These are phyloP conservation scores for Megacollybia platyphylla DNA, from an alignment of 1,284 basidiomycete genomes.

Conservation along the genomic window DNA sequence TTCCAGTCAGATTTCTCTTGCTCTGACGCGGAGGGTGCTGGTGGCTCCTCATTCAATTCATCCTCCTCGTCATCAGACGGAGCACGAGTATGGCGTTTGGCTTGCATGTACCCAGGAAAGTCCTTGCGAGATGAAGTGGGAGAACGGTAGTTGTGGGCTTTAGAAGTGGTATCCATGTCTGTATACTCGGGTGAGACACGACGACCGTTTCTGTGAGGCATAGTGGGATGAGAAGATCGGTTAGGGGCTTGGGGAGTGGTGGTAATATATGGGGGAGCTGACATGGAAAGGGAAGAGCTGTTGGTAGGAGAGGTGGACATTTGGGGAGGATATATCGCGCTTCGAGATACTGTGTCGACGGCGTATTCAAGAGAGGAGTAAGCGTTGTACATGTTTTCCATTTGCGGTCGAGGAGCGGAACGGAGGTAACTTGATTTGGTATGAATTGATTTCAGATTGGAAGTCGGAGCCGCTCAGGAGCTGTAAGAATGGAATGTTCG, in stretches of 20 bases:
- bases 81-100: conserved; percentile 19
- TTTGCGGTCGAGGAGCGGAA: not conserved
- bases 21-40: conserved; percentile 34
- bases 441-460: not conserved
- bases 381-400: not conserved
- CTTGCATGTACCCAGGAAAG: not conserved
- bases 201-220: not conserved
- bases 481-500: not conserved
- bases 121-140: not conserved
- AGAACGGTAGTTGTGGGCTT: not conserved
- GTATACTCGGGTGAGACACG: not conserved
- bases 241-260: not conserved
- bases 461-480: not conserved
- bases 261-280: not conserved
- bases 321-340: not conserved
- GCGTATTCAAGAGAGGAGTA: not conserved
- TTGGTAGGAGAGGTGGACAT: not conserved
- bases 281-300: not conserved
- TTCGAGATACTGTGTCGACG: not conserved
- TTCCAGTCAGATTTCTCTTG: conserved; percentile 67
- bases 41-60: conserved; percentile 34
- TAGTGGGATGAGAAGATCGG: not conserved
- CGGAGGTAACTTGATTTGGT: not conserved
- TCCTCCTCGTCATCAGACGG: conserved; percentile 37
- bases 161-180: not conserved